Conservation (phyloP, 768 basidiomycete species). For the Suillus decipiens region DNA sequence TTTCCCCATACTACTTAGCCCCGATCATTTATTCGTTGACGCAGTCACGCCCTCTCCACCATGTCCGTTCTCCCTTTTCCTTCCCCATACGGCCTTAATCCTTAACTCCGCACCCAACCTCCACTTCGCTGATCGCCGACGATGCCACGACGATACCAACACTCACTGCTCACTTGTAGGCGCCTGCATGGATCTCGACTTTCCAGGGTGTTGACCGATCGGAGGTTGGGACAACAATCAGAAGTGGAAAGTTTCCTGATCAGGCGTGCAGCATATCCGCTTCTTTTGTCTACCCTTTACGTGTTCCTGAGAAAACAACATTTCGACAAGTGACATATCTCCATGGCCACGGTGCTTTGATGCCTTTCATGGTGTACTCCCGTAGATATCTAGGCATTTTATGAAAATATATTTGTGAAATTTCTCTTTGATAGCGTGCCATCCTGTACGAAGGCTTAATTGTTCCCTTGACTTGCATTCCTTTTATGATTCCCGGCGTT, state of each 20-base stretch:
- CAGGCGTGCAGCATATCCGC: not conserved
- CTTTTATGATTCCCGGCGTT: not conserved
- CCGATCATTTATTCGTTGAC: not conserved
- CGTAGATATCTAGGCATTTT: not conserved
- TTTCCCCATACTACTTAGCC: not conserved
- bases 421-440: not conserved
- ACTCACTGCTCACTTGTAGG: not conserved
- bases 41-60: not conserved
- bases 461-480: not conserved
- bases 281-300: not conserved
- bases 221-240: not conserved
- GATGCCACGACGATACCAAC: not conserved
- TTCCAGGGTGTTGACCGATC: not conserved
- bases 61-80: not conserved
- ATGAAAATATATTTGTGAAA: not conserved
- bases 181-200: not conserved
- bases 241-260: not conserved
- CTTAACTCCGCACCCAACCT: not conserved
- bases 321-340: constrained; percentile 4
- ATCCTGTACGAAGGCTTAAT: not conserved
- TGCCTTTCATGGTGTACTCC: not conserved
- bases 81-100: not conserved
- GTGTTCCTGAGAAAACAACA: not conserved
- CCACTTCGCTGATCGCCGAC: not conserved
- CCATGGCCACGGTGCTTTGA: constrained; percentile 1